Evolutionary conservation across 2,329 filamentous ascomycete genomes (phyloP), one percentile per base, ranked within the genome.

Genomic region (Diaporthe ilicicola): DNA sequence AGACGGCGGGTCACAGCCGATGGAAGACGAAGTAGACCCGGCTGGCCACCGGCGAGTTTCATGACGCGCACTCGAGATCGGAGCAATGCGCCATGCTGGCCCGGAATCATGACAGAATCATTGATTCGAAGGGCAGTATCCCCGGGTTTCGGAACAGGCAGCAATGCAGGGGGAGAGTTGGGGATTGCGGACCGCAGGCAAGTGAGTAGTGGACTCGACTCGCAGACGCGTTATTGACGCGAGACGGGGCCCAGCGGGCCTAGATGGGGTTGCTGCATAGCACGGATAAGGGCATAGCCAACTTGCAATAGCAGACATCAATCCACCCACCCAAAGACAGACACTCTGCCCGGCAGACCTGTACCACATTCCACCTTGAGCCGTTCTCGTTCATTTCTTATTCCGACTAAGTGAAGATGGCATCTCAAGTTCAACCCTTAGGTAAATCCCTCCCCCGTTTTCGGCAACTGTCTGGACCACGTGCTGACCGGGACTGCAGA

Each of bases 341-440:
- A 27, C 50, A 65, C 55, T 24, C 44, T 27, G n/a, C 44, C 29
- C 39, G 4, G 46, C 50, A 37, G 19, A 65, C 13, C 66, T 69
- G 29, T 50, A 51, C 29, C 46, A 32, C 29, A 55, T 29, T n/a
- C 69, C 48, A 6, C 48, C 42, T 22, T 34, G 29, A 65, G 19
- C 50, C 50, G 15, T 24, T 53, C 48, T 13, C 53, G 39, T 12
- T 42, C 37, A 19, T 7, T 37, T 19, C 17, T 17, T 22, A 54
- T 13, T 46, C 48, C 19, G 24, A 59, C 4, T 3, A 15, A 68
- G 39, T 42, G 66, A 74, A 53, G 13, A 93, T 94, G 92, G 88
- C 92, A 54, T 92, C 92, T 70, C 92, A 93, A 82, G 87, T 94
- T 69, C 87, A 94, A 68, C 92, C 92, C 68, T 84, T 93, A 76